phyloP scores from a whole-genome alignment of 1,284 basidiomycete species.

The Coriolopsis trogii region DNA sequence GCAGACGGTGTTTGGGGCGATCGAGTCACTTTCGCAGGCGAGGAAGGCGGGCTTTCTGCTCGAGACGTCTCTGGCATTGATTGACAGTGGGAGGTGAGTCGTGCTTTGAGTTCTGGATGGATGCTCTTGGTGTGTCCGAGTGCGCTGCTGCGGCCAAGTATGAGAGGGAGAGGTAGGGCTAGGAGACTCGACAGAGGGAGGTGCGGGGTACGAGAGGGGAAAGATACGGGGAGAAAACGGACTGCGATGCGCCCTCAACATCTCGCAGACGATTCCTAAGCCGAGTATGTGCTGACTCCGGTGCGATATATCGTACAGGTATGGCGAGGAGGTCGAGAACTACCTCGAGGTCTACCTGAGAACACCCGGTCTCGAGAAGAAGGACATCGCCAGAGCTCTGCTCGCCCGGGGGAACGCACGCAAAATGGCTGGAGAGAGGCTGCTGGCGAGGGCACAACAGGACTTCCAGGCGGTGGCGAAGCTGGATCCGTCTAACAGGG shows the following conservation, averaged over 20 bases:
- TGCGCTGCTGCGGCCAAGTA: no score
- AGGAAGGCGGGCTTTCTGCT: constrained; percentile 62
- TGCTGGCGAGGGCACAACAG: constrained; percentile 58
- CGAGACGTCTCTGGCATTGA: constrained; percentile 58
- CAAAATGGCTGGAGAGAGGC: constrained; percentile 52
- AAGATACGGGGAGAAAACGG: no score
- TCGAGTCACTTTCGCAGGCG: constrained; percentile 48
- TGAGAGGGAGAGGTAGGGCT: no score
- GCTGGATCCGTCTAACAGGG: constrained; percentile 59
- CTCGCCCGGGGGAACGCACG: constrained; percentile 61
- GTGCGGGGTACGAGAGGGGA: no score
- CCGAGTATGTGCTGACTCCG: neutral
- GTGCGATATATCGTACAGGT: constrained; percentile 39
- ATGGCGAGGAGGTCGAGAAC: constrained; percentile 62
- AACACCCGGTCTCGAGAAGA: constrained; percentile 56
- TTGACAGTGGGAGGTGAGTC: constrained; percentile 49
- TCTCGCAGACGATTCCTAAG: no score
- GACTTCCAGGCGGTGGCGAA: constrained; percentile 62
- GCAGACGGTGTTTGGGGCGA: constrained; percentile 54
- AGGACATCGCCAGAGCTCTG: constrained; percentile 54
- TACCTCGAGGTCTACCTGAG: constrained; percentile 65
- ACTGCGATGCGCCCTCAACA: no score
- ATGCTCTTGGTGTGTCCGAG: no score
- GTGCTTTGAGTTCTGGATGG: neutral
- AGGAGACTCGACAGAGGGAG: no score